Evolutionary conservation across 176 grass and related monocot genomes (phyloP).

Genomic region (Alloteropsis semialata): DNA sequence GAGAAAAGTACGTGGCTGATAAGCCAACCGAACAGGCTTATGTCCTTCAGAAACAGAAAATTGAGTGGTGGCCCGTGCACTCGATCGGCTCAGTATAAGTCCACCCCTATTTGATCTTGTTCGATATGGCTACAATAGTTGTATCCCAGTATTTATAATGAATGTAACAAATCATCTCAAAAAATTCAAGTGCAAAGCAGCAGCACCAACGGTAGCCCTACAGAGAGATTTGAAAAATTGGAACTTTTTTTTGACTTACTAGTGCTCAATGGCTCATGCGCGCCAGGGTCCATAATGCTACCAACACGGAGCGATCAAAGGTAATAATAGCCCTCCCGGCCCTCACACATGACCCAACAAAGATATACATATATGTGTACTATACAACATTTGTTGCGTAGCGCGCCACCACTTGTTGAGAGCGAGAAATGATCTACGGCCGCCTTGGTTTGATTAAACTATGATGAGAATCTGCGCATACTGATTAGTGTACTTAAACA

Average conservation of each 20-base stretch:
- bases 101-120: no score
- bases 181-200: not conserved
- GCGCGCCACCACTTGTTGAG: conserved; percentile 45
- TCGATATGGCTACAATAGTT: no score
- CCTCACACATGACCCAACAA: conserved; percentile 35
- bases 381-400: conserved; percentile 40
- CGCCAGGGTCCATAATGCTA: conserved; percentile 46
- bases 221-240: not conserved
- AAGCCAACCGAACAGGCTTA: no score
- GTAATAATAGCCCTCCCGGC: conserved; percentile 25
- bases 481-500: conserved; percentile 8
- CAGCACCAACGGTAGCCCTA: not conserved
- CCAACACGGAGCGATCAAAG: conserved; percentile 32
- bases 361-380: not conserved
- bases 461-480: conserved; percentile 49
- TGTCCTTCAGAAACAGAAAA: no score
- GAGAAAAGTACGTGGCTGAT: no score
- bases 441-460: conserved; percentile 49
- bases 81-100: no score
- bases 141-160: no score
- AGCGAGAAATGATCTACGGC: conserved; percentile 9
- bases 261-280: conserved; percentile 12
- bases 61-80: no score
- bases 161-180: not conserved
- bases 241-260: not conserved